Base-by-base conservation (phyloP, 169 alveolate genomes). In the Plasmodium reichenowi region DNA sequence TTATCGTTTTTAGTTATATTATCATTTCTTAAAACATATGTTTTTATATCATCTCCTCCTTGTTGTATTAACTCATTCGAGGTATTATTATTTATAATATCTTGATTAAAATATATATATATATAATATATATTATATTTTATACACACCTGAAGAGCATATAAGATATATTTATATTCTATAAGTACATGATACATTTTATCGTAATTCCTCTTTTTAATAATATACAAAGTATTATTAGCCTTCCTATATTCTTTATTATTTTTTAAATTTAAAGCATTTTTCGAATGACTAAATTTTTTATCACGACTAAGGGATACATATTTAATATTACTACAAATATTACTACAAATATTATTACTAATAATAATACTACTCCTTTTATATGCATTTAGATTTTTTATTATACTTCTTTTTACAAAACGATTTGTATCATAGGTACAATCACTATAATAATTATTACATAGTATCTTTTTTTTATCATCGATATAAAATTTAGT, bases 31-130 rank as follows among this genome's bases (percentile, higher is more conserved):
- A 29, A 13, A 12, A 29, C 66, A 60, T 17, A 60, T 1, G n/a
- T 9, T n/a, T 24, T 54, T 3, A 2, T 10, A 6, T 32, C 52
- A 8, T 5, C 32, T 22, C 15, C 20, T 15, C 15, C 20, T 15
- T 54, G 13, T 10, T 62, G 58, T 32, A 56, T 43, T 5, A 17
- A 13, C 6, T 0, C 22, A 43, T 43, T 50, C n/a, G 63, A 74
- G 9, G 3, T 24, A n/a, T 48, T 12, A 48, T 8, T 22, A 20
- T 45, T 12, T 12, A 83, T 83, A 15, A 62, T 26, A 7, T 83
- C 91, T 48, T 68, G 68, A 58, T 68, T 83, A 83, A 83, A 83
- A 83, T 68, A 83, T 32, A 83, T 38, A 68, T 83, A 83, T 29
- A 83, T 83, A 29, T 83, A 83, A 68, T 17, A 68, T 17, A 83